phyloP scores from a whole-genome alignment of 306 rosid genomes.

The Cucumis melo region DNA sequence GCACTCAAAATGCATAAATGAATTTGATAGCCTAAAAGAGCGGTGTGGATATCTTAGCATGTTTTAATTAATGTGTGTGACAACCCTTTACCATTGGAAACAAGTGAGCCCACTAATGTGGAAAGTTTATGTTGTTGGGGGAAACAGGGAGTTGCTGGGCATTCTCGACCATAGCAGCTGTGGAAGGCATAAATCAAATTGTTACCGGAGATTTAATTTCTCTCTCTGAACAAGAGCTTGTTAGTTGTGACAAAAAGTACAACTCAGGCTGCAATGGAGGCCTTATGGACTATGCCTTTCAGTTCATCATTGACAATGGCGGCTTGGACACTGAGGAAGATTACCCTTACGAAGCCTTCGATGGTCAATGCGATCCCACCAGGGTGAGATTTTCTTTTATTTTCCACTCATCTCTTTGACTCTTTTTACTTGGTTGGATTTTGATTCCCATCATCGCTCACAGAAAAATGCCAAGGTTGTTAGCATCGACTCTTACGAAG shows the following conservation, averaged over 20 bases:
- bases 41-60: not conserved
- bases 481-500: constrained; percentile 64
- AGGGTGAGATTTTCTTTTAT: constrained; percentile 21
- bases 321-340: constrained; percentile 79
- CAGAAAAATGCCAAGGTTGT: constrained; percentile 56
- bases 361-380: constrained; percentile 38
- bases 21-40: too few species aligned
- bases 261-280: constrained; percentile 86
- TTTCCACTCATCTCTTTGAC: not conserved
- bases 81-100: not conserved
- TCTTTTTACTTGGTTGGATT: not conserved
- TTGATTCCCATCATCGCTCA: not conserved
- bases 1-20: too few species aligned
- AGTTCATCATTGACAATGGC: constrained; percentile 67
- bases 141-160: constrained; percentile 93
- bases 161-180: constrained; percentile 70
- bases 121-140: not conserved
- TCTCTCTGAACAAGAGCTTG: constrained; percentile 83
- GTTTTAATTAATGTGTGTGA: not conserved
- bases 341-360: constrained; percentile 57
- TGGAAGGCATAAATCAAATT: constrained; percentile 74
- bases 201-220: constrained; percentile 58
- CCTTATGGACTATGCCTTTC: constrained; percentile 77
- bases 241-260: constrained; percentile 56
- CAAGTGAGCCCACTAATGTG: not conserved